Conservation (phyloP, 768 basidiomycete genomes). For the Tricholoma hemisulphureum region DNA sequence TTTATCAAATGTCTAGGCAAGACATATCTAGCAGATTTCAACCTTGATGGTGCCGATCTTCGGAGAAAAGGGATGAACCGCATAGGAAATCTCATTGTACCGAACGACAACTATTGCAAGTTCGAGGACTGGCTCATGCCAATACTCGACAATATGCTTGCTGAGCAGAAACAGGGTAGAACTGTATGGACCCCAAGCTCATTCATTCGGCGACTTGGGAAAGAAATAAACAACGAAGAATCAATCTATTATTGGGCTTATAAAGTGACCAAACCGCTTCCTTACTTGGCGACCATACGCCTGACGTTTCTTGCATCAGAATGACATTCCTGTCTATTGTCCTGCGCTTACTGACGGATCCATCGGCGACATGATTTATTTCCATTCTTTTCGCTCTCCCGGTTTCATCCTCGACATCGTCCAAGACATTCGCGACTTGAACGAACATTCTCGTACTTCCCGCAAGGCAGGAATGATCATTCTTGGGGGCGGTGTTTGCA, state of each 20-base stretch:
- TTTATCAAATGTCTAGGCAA: constrained; percentile 98
- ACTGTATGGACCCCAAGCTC: constrained; percentile 89
- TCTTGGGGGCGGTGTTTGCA: constrained; percentile 96
- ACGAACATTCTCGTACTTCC: constrained; percentile 84
- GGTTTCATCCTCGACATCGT: constrained; percentile 92
- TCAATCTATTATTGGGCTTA: constrained; percentile 99
- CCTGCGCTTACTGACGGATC: constrained; percentile 98
- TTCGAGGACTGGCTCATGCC: constrained; percentile 99
- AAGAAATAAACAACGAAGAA: constrained; percentile 95
- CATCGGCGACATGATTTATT: constrained; percentile 98
- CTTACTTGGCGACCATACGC: constrained; percentile 9
- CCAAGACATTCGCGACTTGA: constrained; percentile 86
- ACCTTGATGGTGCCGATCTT: constrained; percentile 85
- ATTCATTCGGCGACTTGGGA: constrained; percentile 90
- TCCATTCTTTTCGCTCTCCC: constrained; percentile 89
- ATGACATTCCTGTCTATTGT: constrained; percentile 97
- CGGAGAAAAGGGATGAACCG: constrained; percentile 92
- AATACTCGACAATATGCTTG: constrained; percentile 86
- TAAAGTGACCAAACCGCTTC: constrained; percentile 64
- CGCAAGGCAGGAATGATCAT: constrained; percentile 98
- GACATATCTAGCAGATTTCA: constrained; percentile 93
- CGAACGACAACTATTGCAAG: constrained; percentile 98
- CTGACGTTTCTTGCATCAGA: constrained; percentile 52
- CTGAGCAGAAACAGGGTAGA: constrained; percentile 74
- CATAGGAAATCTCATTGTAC: constrained; percentile 93